A percentile compares a stretch with the other conserved stretches of the same genome.
Conservation (phyloP, 2,329 filamentous ascomycete genomes). For the Fusarium pseudograminearum region DNA sequence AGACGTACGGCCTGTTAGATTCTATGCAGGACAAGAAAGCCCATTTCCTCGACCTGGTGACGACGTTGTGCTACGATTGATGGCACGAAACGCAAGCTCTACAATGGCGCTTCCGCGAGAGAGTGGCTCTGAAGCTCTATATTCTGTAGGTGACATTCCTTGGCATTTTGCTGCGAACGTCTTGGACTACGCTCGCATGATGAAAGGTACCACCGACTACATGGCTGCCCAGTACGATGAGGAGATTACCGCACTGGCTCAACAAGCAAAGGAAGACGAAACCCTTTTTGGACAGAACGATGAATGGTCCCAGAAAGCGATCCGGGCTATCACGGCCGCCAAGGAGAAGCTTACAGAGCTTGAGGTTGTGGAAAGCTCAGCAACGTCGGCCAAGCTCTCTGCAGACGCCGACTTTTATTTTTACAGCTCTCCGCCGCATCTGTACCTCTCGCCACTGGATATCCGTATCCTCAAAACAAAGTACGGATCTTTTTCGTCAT, state of each 20-base stretch:
- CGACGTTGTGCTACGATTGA: constrained; percentile 88
- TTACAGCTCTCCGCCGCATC: constrained; percentile 87
- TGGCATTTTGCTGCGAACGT: constrained; percentile 97
- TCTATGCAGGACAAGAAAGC: constrained; percentile 90
- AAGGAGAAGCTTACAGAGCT: constrained; percentile 77
- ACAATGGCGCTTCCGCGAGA: constrained; percentile 91
- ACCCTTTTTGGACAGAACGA: constrained; percentile 90
- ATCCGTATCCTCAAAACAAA: constrained; percentile 92
- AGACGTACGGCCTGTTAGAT: constrained; percentile 88
- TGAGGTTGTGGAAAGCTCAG: constrained; percentile 36
- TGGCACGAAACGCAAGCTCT: constrained; percentile 82
- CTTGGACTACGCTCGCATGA: constrained; percentile 92
- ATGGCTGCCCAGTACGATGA: constrained; percentile 83
- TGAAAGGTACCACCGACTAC: constrained; percentile 93
- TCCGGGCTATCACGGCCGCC: constrained; percentile 77
- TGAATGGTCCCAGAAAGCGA: constrained; percentile 91
- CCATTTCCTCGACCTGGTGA: constrained; percentile 83
- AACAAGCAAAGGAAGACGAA: constrained; percentile 89
- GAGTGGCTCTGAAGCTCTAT: constrained; percentile 75
- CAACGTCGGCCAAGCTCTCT: constrained; percentile 41
- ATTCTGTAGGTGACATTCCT: constrained; percentile 80
- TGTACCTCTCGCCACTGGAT: constrained; percentile 90
- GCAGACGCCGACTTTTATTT: constrained; percentile 77
- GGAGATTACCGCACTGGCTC: constrained; percentile 79
- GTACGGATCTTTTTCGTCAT: constrained; percentile 83